phyloP scores from a whole-genome alignment of 2,329 filamentous ascomycete species.

The Escovopsis sp. region DNA sequence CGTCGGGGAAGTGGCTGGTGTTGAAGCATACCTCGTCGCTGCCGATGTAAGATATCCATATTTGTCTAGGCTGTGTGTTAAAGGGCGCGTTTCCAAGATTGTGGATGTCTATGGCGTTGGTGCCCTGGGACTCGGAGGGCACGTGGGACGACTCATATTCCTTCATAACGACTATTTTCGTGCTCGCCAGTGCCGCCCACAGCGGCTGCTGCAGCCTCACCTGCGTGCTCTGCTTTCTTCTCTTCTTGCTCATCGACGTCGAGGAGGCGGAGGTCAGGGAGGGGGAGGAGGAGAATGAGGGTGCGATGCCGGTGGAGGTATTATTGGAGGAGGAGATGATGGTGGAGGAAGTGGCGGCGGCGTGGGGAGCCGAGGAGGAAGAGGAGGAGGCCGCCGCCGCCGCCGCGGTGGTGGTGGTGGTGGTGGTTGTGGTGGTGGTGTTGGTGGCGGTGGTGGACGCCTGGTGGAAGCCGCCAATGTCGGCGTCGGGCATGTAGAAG shows the following conservation, averaged over 20 bases:
- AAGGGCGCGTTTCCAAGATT: slow-evolving; percentile 64
- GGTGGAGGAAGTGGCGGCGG: too few relatives aligned
- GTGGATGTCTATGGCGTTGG: slow-evolving; percentile 62
- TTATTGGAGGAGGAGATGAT: background rate
- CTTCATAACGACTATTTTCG: slow-evolving; percentile 91
- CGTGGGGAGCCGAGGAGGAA: too few relatives aligned
- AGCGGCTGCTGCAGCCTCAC: slow-evolving; percentile 82
- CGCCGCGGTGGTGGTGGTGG: too few relatives aligned
- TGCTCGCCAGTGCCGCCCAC: slow-evolving; percentile 88
- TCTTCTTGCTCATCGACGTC: slow-evolving; percentile 55
- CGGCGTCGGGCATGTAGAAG: slow-evolving; percentile 38
- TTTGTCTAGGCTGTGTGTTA: slow-evolving; percentile 52
- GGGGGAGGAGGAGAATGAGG: too few relatives aligned
- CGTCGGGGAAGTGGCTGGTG: slow-evolving; percentile 48
- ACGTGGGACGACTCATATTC: slow-evolving; percentile 74
- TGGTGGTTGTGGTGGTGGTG: too few relatives aligned
- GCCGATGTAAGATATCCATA: slow-evolving; percentile 71
- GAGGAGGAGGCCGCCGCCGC: too few relatives aligned
- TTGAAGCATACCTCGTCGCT: slow-evolving; percentile 66
- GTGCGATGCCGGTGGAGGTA: slow-evolving; percentile 16
- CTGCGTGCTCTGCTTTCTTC: slow-evolving; percentile 80
- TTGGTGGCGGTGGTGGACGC: too few relatives aligned
- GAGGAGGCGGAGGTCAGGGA: slow-evolving; percentile 20
- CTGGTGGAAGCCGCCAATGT: slow-evolving; percentile 19
- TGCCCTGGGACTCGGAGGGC: slow-evolving; percentile 56